phyloP scores from a whole-genome alignment of 495 filamentous ascomycete species.

The Bacidia rubella region DNA sequence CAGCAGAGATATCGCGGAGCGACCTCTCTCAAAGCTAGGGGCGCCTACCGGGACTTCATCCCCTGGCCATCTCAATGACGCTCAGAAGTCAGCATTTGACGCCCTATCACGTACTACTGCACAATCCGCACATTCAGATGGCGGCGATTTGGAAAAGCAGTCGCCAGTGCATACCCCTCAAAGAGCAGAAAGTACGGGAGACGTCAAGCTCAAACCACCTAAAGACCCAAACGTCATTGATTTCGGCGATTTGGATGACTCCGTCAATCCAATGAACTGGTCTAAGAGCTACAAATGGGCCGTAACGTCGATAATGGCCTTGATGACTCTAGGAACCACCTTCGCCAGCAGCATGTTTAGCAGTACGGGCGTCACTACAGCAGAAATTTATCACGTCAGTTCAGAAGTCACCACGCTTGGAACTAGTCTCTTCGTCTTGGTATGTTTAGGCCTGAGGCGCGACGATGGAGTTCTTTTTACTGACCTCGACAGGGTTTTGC shows the following conservation, averaged over 20 bases:
- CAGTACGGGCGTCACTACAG: conserved; percentile 29
- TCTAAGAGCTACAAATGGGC: conserved; percentile 20
- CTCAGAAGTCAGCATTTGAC: background rate
- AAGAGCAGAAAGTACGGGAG: background rate
- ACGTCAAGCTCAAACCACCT: background rate
- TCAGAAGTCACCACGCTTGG: conserved; percentile 35
- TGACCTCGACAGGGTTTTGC: conserved; percentile 28
- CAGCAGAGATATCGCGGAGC: background rate
- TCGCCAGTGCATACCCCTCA: background rate
- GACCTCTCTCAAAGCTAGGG: background rate
- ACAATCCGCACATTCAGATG: background rate
- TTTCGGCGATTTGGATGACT: conserved; percentile 49
- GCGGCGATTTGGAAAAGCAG: background rate
- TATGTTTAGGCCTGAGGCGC: background rate
- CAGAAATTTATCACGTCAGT: conserved; percentile 31
- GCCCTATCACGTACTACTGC: background rate
- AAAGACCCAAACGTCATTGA: conserved; percentile 16
- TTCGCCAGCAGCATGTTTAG: conserved; percentile 44
- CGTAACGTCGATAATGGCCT: conserved; percentile 52
- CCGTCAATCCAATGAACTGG: conserved; percentile 59
- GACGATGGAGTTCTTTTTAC: background rate
- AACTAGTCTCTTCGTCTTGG: conserved; percentile 34
- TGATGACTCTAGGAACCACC: conserved; percentile 43
- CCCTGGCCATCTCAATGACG: background rate
- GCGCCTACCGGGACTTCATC: background rate